A percentile compares a stretch with the other conserved stretches of the same genome.
These are phyloP conservation scores for Solanum etuberosum DNA, from an alignment of 257 asterid genomes.

Conservation along the genomic window DNA sequence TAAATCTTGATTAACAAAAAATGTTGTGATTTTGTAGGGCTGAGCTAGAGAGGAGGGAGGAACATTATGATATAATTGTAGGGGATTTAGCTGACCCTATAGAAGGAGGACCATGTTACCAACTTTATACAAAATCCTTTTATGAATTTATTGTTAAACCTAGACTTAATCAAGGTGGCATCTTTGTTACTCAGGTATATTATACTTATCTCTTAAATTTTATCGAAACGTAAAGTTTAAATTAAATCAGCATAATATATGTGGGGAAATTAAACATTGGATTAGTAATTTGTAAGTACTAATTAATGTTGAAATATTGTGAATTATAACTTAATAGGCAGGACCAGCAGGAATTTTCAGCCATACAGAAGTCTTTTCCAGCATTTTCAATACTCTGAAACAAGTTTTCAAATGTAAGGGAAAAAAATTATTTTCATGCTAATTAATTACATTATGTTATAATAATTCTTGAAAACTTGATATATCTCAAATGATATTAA, in stretches of 20 bases:
- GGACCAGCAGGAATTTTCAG: constrained; percentile 97
- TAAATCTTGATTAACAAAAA: neutral
- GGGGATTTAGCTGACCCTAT: constrained; percentile 96
- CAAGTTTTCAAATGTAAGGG: constrained; percentile 88
- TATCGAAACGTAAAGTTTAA: neutral
- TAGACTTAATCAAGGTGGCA: constrained; percentile 51
- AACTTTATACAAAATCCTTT: constrained; percentile 89
- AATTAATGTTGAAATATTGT: neutral
- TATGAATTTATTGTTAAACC: constrained; percentile 65
- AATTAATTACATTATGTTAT: neutral
- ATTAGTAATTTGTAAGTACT: neutral
- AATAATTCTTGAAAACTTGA: neutral
- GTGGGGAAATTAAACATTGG: neutral
- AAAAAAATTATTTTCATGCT: neutral
- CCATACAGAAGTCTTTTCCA: constrained; percentile 85
- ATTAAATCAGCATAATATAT: neutral
- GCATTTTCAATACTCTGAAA: constrained; percentile 75
- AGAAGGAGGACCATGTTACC: constrained; percentile 94
- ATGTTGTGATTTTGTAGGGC: constrained; percentile 32
- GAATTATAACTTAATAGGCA: constrained; percentile 30
- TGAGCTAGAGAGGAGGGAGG: constrained; percentile 74
- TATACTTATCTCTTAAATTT: neutral
- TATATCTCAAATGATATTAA: neutral
- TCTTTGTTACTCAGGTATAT: constrained; percentile 85
- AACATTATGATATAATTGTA: constrained; percentile 66